Base-by-base conservation (phyloP, 2,329 filamentous ascomycete genomes). In the Daldinia sp. region DNA sequence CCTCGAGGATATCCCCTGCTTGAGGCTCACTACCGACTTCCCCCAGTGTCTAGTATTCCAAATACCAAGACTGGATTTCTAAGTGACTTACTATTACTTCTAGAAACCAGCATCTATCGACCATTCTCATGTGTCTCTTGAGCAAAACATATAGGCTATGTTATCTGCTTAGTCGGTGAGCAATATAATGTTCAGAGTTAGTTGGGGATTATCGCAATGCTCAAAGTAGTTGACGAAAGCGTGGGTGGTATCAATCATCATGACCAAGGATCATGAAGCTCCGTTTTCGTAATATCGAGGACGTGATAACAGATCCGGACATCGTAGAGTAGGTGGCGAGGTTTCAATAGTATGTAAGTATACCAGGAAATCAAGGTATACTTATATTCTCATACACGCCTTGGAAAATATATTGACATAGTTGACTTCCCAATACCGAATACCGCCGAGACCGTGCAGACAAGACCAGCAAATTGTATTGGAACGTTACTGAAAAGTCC, bases 341-440 rank as follows among this genome's bases (percentile, higher is more conserved):
- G 35, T 20, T 46, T 30, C 42, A 46, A 39, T 15, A 26, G 13
- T 13, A 33, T 37, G 39, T 46, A 51, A 20, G 39, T 60, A 54
- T 54, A 35, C n/a, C 13, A 39, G 56, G 51, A 41, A 42, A 55
- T 41, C 18, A 44, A n/a, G 23, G 37, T 59, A 59, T 60, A 69
- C 56, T 63, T 69, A 67, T 69, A 63, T 46, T 44, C 28, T 28
- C 44, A 18, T 54, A 12, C 48, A 20, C 18, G 35, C 46, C 42
- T 42, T n/a, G 44, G n/a, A 23, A 54, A 13, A 37, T 54, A 26
- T 37, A 35, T 37, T 51, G 46, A 6, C 33, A 51, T 51, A 51
- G 26, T 33, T 51, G 46, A 26, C 46, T 51, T 18, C 6, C 9
- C 7, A 33, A n/a, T 51, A 26, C 46, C 46, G 26, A 51, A 51